Conservation (phyloP, 1,284 basidiomycete species). For the Leucoagaricus sp. region DNA sequence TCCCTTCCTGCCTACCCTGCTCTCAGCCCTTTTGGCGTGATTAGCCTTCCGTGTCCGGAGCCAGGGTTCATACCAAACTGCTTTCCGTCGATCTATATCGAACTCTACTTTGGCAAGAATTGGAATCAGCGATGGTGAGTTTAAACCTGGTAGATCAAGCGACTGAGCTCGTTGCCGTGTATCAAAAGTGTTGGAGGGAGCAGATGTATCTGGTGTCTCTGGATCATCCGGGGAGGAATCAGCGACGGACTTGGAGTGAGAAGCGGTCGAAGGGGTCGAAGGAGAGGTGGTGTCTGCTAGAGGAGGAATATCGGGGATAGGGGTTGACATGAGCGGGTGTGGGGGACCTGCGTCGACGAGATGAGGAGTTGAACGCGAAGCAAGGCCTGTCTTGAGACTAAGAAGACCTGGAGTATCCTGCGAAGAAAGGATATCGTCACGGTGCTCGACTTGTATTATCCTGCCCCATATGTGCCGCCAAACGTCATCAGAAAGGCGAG, state of each 20-base stretch:
- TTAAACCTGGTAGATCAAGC: slow-evolving; percentile 65
- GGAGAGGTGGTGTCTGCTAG: slow-evolving; percentile 45
- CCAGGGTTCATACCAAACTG: slow-evolving; percentile 85
- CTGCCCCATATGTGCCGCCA: slow-evolving; percentile 82
- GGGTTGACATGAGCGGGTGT: slow-evolving; percentile 50
- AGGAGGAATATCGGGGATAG: slow-evolving; percentile 31
- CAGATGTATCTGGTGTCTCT: slow-evolving; percentile 60
- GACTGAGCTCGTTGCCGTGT: slow-evolving; percentile 38
- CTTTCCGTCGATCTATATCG: slow-evolving; percentile 75
- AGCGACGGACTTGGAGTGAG: slow-evolving; percentile 49
- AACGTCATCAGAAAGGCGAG: slow-evolving; percentile 78
- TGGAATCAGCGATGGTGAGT: slow-evolving; percentile 65
- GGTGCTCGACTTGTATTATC: slow-evolving; percentile 63
- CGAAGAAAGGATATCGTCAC: slow-evolving; percentile 49
- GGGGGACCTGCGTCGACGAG: slow-evolving; percentile 39
- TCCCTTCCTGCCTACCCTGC: slow-evolving; percentile 30
- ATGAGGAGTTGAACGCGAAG: slow-evolving; percentile 46
- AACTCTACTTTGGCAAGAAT: slow-evolving; percentile 89
- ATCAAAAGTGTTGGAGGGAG: slow-evolving; percentile 28
- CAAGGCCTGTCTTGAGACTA: slow-evolving; percentile 36
- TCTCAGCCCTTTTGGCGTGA: slow-evolving; percentile 54
- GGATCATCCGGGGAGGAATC: slow-evolving; percentile 46
- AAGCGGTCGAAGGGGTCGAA: slow-evolving; percentile 54
- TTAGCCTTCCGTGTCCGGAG: slow-evolving; percentile 60
- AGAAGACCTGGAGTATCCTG: slow-evolving; percentile 34